Conservation (phyloP, 192 early-diverging fungal species). For the Entomortierella parvispora region DNA sequence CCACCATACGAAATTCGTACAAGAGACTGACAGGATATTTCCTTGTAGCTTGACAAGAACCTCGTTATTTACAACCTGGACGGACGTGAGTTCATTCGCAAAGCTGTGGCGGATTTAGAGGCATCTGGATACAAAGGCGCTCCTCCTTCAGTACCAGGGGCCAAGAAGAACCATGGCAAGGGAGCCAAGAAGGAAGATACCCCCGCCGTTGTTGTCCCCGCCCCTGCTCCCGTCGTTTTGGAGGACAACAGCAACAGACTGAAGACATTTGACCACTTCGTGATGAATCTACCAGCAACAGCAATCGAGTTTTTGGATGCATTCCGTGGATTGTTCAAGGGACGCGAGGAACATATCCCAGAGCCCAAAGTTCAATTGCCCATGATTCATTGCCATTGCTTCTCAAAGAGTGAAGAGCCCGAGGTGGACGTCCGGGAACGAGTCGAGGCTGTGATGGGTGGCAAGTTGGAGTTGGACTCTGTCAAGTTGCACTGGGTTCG, state of each 20-base stretch:
- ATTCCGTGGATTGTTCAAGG: constrained; percentile 83
- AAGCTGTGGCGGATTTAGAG: constrained; percentile 76
- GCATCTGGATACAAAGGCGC: constrained; percentile 28
- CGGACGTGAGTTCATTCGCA: constrained; percentile 88
- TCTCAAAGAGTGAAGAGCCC: constrained; percentile 82
- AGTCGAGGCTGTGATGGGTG: constrained; percentile 35
- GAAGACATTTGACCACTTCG: constrained; percentile 90
- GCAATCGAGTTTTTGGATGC: constrained; percentile 97
- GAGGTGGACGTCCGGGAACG: constrained; percentile 73
- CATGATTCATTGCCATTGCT: constrained; percentile 95
- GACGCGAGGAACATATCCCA: constrained; percentile 56
- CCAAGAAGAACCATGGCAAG: constrained; percentile 34
- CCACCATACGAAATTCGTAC: neutral
- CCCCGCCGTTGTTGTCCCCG: constrained; percentile 7
- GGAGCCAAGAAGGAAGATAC: constrained; percentile 23
- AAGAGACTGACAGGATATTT: neutral
- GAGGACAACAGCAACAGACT: constrained; percentile 33
- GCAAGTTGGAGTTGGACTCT: constrained; percentile 26
- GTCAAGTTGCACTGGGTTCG: constrained; percentile 83
- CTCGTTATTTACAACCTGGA: constrained; percentile 88
- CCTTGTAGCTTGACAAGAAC: constrained; percentile 66
- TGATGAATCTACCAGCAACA: constrained; percentile 98
- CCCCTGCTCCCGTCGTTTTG: constrained; percentile 30
- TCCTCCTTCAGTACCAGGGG: constrained; percentile 16
- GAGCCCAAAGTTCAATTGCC: constrained; percentile 69